Base-by-base conservation (phyloP, 1,284 basidiomycete species). In the Boletellus deceptivus region DNA sequence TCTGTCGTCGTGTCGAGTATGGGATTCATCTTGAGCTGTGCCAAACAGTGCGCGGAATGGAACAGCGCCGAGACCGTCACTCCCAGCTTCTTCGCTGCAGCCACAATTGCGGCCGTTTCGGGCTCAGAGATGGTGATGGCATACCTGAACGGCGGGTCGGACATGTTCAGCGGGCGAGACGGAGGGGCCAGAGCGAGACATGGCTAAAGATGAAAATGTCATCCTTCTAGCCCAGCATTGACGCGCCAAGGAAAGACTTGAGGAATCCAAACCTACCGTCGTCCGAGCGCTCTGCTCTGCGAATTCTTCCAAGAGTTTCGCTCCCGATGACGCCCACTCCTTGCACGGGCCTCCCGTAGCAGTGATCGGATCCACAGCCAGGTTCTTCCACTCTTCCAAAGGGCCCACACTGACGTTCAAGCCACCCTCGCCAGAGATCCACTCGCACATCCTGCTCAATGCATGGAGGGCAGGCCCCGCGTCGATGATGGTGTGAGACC, bases 391-490 rank as follows among this genome's bases (percentile, higher is more conserved):
- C 33, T 63, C 59, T 22, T 61, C 49, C 1, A 16, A 50, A 35
- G 43, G 49, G 1, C 52, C 37, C 2, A 62, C 44, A 7, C 0
- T 36, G 40, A 61, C 40, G 4, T 57, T 48, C 39, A 62, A 48
- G 0, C 61, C 34, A 7, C 34, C 34, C 10, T 44, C 40, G 4
- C 33, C 50, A 18, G 61, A 64, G 0, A 61, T 64, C 61, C 59
- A 61, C 51, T 52, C 57, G 14, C 43, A 64, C 59, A 64, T 62
- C 3, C 59, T 33, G 42, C 61, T 61, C 29, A 63, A 37, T 24
- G 48, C 51, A 17, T 60, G 49, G 13, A 60, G 20, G 4, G 40
- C 42, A 14, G 61, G 59, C 2, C 54, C 54, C 0, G 49, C 59
- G 11, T 64, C 59, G 6, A 64, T 42, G 25, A 64, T 52, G 9